Evolutionary conservation across 371 early-diverging fungal species (phyloP), one percentile per base, ranked within the genome.

Genomic region (Apophysomyces elegans): DNA sequence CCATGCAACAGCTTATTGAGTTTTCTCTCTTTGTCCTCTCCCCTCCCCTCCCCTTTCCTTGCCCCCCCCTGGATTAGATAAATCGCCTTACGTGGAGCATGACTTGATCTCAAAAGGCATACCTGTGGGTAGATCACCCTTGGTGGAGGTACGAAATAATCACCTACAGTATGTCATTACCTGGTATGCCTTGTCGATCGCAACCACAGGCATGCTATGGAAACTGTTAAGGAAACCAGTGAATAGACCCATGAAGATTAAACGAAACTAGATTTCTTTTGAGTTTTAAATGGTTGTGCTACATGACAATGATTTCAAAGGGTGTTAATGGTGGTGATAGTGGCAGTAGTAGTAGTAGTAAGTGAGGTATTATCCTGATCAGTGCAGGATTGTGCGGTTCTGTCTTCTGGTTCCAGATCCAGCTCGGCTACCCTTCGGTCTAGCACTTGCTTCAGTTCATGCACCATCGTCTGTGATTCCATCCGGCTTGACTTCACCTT

Each of bases 131-230:
- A 83, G 91, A 50, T 81, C 86, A 1, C 84, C 89, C 36, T 77
- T 80, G 5, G 87, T 95, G 9, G 92, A 90, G 47, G 79, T 96
- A 35, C 83, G 90, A 32, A 96, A 96, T 75, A 86, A 90, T 70
- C 97, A 96, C 74, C 70, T 92, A 37, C 88, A 91, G 72, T 96
- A 96, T 61, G 85, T 93, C 46, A 78, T 95, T 38, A 96, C 95
- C 9, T 96, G 97, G 97, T 93, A 86, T 62, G 79, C 88, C 14
- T 81, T 91, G 18, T 87, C 90, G 16, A 74, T 83, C 16, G 86
- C 89, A 7, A 92, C 93, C 9, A 74, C 85, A 8, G 79, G 78
- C 9, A 92, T 92, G 91, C 78, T 88, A 11, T 85, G 85, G 74
- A 77, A 79, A 37, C 62, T 90, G 50, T 70, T 88, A 16, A 70